Evolutionary conservation across 306 rosid species (phyloP).

Genomic region (Urtica urens): DNA sequence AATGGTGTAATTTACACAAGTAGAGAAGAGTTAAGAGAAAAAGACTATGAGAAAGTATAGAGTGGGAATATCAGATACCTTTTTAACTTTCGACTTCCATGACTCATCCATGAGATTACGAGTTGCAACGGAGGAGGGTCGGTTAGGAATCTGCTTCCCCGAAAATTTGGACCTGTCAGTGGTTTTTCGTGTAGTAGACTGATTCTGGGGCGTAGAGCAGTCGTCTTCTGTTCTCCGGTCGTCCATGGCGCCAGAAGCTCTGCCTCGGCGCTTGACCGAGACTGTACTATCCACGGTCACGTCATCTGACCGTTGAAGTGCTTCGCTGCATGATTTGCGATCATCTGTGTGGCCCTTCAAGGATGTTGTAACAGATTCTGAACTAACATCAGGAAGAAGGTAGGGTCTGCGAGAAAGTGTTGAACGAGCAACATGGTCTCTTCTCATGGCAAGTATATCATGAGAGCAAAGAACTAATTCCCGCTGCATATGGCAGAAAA

Average conservation of each 20-base stretch:
- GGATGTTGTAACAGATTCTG: conserved; percentile 97
- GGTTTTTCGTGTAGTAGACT: conserved; percentile 30
- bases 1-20: background rate
- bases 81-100: conserved; percentile 64
- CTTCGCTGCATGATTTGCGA: conserved; percentile 73
- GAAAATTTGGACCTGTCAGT: conserved; percentile 49
- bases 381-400: conserved; percentile 68
- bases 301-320: conserved; percentile 87
- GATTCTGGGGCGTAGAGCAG: conserved; percentile 69
- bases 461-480: conserved; percentile 87
- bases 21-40: background rate
- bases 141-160: conserved; percentile 88
- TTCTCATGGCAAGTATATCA: conserved; percentile 65
- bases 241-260: conserved; percentile 48
- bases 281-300: conserved; percentile 77
- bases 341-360: conserved; percentile 74
- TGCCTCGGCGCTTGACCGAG: conserved; percentile 45
- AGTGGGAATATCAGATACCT: conserved; percentile 25
- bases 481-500: conserved; percentile 47
- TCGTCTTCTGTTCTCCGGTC: conserved; percentile 79
- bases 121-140: conserved; percentile 28
- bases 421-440: conserved; percentile 75
- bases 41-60: background rate
- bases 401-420: conserved; percentile 50
- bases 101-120: conserved; percentile 46